Percentiles rank a stretch among this genome's conserved stretches.
Conservation (phyloP, 768 basidiomycete species). For the Phylloporus sp. region DNA sequence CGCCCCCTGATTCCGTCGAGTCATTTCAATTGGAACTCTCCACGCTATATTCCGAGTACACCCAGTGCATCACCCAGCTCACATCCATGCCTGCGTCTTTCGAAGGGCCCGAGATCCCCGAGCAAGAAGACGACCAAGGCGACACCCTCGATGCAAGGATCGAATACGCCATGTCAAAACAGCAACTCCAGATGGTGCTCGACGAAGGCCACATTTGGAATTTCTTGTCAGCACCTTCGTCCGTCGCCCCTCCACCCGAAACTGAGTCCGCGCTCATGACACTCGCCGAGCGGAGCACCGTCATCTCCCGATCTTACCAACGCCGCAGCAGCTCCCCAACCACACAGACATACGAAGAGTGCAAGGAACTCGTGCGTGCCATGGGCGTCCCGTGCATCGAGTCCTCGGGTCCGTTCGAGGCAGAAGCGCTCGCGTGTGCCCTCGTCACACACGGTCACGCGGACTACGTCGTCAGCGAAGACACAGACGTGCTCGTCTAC, state of each 20-base stretch:
- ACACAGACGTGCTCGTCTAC: slow-evolving; percentile 82
- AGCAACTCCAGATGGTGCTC: slow-evolving; percentile 52
- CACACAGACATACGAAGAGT: slow-evolving; percentile 60
- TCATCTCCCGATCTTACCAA: slow-evolving; percentile 60
- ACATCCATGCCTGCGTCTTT: slow-evolving; percentile 35
- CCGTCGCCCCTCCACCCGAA: slow-evolving; percentile 11
- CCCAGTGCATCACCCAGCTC: slow-evolving; percentile 42
- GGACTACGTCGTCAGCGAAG: slow-evolving; percentile 89
- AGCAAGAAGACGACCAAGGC: slow-evolving; percentile 2
- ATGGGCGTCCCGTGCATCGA: slow-evolving; percentile 84
- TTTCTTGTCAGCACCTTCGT: slow-evolving; percentile 27
- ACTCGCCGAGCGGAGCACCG: slow-evolving; percentile 47
- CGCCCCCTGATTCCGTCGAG: slow-evolving; percentile 20
- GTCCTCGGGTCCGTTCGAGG: slow-evolving; percentile 66
- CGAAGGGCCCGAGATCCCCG: slow-evolving; percentile 13
- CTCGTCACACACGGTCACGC: slow-evolving; percentile 71
- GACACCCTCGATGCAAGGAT: slow-evolving; percentile 34
- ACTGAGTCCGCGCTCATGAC: slow-evolving; percentile 23
- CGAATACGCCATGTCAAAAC: slow-evolving; percentile 54
- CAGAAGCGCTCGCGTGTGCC: slow-evolving; percentile 79
- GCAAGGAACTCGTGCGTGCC: slow-evolving; percentile 59
- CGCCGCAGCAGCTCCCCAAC: slow-evolving; percentile 61
- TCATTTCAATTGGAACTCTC: slow-evolving; percentile 35
- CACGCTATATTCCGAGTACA: slow-evolving; percentile 48
- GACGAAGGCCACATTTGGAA: slow-evolving; percentile 64